phyloP scores from a whole-genome alignment of 2,329 filamentous ascomycete species.

The Fusarium citri region DNA sequence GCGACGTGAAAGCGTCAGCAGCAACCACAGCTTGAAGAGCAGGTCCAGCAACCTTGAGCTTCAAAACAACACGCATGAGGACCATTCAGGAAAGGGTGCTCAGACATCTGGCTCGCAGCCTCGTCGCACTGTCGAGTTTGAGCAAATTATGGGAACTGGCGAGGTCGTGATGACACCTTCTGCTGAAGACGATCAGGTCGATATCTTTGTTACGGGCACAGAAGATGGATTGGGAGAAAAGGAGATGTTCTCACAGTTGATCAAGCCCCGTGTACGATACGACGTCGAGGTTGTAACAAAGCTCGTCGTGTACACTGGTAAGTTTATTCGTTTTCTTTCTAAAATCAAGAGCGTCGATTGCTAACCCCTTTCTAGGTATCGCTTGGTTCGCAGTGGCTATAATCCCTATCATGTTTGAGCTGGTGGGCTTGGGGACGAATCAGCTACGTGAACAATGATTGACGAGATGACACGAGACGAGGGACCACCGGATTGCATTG shows the following conservation, averaged over 20 bases:
- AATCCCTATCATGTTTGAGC: conserved; percentile 79
- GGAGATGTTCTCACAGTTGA: conserved; percentile 86
- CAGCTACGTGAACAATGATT: conserved; percentile 46
- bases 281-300: conserved; percentile 99
- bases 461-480: conserved; percentile 28
- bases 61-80: conserved; percentile 52
- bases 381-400: conserved; percentile 82
- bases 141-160: conserved; percentile 79
- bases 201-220: conserved; percentile 50
- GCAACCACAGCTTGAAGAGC: conserved; percentile 61
- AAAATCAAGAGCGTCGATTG: background rate
- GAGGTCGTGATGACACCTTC: conserved; percentile 55
- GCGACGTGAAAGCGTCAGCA: conserved; percentile 65
- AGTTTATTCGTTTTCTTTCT: conserved; percentile 7
- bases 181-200: conserved; percentile 49
- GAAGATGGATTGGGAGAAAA: conserved; percentile 71
- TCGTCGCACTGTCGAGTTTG: conserved; percentile 70
- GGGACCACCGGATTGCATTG: background rate
- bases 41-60: conserved; percentile 59
- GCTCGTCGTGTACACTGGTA: conserved; percentile 92
- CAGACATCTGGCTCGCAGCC: conserved; percentile 60
- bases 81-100: conserved; percentile 54
- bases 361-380: conserved; percentile 69
- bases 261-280: conserved; percentile 90
- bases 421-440: conserved; percentile 63